Percentiles rank a stretch among this genome's conserved stretches.
phyloP scores from a whole-genome alignment of 371 early-diverging fungal species.

The Lichtheimia corymbifera region DNA sequence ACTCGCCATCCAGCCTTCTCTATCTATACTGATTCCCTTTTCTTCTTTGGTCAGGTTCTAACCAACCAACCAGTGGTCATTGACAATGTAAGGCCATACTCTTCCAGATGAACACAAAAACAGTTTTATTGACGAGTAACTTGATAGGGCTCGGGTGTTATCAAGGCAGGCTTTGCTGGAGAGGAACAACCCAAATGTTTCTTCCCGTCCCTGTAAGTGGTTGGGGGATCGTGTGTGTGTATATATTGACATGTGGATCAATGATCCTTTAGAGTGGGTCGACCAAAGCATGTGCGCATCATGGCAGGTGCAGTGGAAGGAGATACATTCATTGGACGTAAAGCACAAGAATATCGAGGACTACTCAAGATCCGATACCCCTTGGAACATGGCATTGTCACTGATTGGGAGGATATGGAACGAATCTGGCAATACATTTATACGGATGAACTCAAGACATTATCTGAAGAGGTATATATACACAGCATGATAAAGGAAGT shows the following conservation, averaged over 20 bases:
- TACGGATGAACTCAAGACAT: conserved; percentile 88
- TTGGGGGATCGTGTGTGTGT: too few relatives aligned
- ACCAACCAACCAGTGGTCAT: conserved; percentile 90
- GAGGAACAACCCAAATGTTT: conserved; percentile 93
- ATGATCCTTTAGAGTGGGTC: conserved; percentile 66
- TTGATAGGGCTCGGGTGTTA: conserved; percentile 86
- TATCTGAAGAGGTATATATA: conserved; percentile 86
- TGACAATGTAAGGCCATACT: conserved; percentile 57
- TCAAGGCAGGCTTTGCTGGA: conserved; percentile 98
- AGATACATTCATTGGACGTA: conserved; percentile 90
- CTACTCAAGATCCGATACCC: conserved; percentile 92
- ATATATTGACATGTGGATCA: not conserved
- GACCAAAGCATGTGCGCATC: conserved; percentile 92
- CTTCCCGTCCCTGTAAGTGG: conserved; percentile 73
- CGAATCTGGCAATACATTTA: conserved; percentile 95
- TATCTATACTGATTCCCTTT: not conserved
- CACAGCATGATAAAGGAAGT: not conserved
- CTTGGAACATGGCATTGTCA: conserved; percentile 94
- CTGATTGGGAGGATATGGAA: conserved; percentile 98
- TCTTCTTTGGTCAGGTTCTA: conserved; percentile 57
- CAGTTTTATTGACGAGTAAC: not conserved
- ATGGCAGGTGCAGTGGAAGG: conserved; percentile 98
- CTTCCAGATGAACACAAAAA: not conserved
- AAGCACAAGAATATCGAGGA: conserved; percentile 93
- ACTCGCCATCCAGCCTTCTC: not conserved